Evolutionary conservation across 192 early-diverging fungal species (phyloP), one percentile per base, ranked within the genome.

Genomic region (Coemansia sp.): DNA sequence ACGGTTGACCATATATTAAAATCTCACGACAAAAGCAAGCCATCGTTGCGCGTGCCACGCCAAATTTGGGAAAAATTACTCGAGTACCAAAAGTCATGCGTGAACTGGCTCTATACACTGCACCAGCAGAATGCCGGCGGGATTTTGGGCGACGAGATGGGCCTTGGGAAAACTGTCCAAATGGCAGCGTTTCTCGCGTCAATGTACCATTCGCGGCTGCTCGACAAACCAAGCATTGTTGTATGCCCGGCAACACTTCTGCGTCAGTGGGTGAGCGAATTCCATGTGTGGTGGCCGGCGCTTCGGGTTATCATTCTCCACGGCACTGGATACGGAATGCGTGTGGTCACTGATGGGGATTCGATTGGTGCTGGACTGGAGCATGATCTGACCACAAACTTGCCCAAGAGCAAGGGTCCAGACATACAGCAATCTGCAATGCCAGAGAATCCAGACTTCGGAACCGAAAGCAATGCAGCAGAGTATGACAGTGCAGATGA

Each of bases 111-210:
- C 35, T 92, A 87, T 86, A 92, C 95, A 59, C 78, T 97, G 46
- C 91, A 95, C 72, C 80, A 81, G 48, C 93, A 95, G 69, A 84
- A 92, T 37, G 87, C 89, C 0, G 96, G 96, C 2, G 96, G 96
- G 0, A 91, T 98, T 25, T 79, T 97, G 25, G 95, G 94, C 25
- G 95, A 97, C 75, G 94, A 96, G 71, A 96, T 97, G 95, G 95
- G 94, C 2, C 72, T 96, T 2, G 96, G 96, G 10, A 98, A 98
- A 63, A 98, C 96, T 0, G 87, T 97, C 33, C 96, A 98, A 67
- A 84, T 94, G 5, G 90, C 92, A 33, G 77, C 92, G 20, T 96
- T 94, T 62, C 78, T 98, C 21, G 87, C 90, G 7, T 87, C 91
- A 9, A 77, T 98, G 43, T 81, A 86, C 52, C 87, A 91, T 66